Base-by-base conservation (phyloP, 805 yeast species). In the Peterozyma xylosa region DNA sequence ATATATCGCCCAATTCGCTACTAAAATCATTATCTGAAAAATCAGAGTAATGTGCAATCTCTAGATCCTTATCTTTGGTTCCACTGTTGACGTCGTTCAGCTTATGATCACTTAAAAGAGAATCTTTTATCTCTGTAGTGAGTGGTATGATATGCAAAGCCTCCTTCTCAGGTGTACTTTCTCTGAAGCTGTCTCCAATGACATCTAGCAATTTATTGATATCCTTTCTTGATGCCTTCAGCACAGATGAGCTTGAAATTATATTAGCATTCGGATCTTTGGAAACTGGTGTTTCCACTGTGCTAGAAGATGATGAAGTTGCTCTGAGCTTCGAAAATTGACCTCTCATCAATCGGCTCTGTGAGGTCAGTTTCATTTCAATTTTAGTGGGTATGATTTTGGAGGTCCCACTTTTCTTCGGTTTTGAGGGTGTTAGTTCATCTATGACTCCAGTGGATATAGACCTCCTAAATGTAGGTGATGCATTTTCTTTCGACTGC, bases 381-480 rank as follows among this genome's bases (percentile, higher is more conserved):
- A 7, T 21, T 21, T 21, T 21, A 7, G 27, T 21, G 27, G 27
- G 27, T 5, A 21, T 7, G 4, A 5, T 21, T 21, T 4, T 7
- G 7, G 27, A 21, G 27, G 27, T 5, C 5, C 34, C 34, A 32
- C 9, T 32, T 9, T 32, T 32, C 32, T 41, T n/a, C 41, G 49
- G 35, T 34, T 42, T 14, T 36, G 35, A 10, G 30, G 46, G 10
- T 35, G 32, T 38, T 42, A 43, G 39, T 6, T 39, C 33, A 5
- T 38, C 34, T 34, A 46, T 53, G 33, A 51, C 45, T 30, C 65
- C 71, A 41, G 62, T 54, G 0, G 74, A 65, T 45, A 64, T 67
- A 18, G 73, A 54, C 43, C 75, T 59, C 37, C 47, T 46, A 10
- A 72, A 50, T 11, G 65, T 54, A 2, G 73, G 73, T 9, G 68